Evolutionary conservation across 108 stramenopile genomes (phyloP).

Genomic region (Nitzschia inconspicua): DNA sequence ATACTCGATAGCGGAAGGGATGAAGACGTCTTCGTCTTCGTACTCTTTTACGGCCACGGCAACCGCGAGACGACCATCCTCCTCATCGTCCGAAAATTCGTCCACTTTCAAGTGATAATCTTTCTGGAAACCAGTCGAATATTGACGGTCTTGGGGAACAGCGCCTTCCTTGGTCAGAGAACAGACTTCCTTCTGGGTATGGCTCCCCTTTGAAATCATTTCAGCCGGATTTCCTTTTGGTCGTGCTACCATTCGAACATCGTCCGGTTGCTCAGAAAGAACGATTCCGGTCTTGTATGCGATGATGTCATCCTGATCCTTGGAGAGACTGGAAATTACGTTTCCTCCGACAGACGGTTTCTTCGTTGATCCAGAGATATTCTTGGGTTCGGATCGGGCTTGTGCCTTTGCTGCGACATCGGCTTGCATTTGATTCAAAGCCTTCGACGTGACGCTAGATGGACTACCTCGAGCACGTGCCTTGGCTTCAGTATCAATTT

Average conservation of each 20-base stretch:
- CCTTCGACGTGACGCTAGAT: neutral
- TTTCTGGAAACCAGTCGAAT: neutral
- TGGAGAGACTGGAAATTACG: conserved; percentile 7
- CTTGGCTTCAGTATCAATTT: conserved; percentile 23
- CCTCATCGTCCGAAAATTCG: neutral
- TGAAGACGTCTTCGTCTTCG: conserved; percentile 52
- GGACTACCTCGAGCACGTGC: neutral
- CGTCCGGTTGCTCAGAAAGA: neutral
- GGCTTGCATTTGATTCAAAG: conserved; percentile 4
- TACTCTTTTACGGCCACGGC: conserved; percentile 61
- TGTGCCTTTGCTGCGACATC: conserved; percentile 15
- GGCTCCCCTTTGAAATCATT: neutral
- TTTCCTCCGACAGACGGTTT: neutral
- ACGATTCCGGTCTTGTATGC: conserved; percentile 20
- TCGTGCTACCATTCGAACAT: neutral
- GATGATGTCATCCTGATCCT: conserved; percentile 24
- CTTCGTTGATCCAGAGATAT: neutral
- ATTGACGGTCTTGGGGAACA: neutral
- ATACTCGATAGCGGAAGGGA: conserved; percentile 74
- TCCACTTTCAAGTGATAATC: neutral
- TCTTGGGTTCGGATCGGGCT: conserved; percentile 1
- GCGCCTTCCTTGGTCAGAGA: neutral
- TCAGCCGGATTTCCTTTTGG: neutral
- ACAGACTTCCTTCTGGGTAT: neutral
- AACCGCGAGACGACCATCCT: conserved; percentile 46